Evolutionary conservation across 2,329 filamentous ascomycete genomes (phyloP), one percentile per base, ranked within the genome.

Genomic region (Byssochlamys sp.): DNA sequence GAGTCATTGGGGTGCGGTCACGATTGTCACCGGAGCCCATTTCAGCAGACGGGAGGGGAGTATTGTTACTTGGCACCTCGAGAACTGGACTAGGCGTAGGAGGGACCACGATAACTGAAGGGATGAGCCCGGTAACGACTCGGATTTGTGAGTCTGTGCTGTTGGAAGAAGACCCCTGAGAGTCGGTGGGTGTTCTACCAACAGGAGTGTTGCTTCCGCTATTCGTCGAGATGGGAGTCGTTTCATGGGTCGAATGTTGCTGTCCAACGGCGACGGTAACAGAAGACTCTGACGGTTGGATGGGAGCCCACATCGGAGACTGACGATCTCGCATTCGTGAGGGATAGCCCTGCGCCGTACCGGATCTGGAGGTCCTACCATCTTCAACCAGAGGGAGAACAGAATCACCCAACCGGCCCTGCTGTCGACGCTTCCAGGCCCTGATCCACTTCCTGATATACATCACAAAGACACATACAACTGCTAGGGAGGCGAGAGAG

Each of bases 271-370:
- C 54, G 29, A 65, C 67, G 4, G 63, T 57, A 19, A 66, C 45
- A 19, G 66, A 66, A 7, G 66, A 64, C 26, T 19, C 19, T 45
- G 39, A n/a, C 24, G 70, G 65, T 12, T 59, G 58, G 25, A 63
- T 67, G 9, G 62, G 63, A 53, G 63, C 65, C 54, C 69, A 69
- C 66, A 71, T 71, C 27, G 70, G 49, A 10, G 63, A 67, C 28
- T 65, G 65, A 5, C 69, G 65, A 39, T 60, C 62, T 3, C 54
- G 56, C 29, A 53, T 25, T 68, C 62, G 1, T 58, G 29, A 27
- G 48, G 10, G 28, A 48, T 14, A n/a, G 27, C 27, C 27, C n/a
- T 26, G 61, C 9, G 57, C 55, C 9, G 58, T 35, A 14, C 54
- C 59, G 58, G 63, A 62, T 58, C 53, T 63, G 58, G 39, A 61